Conservation (phyloP, 139 green algal species). For the Microglena sp. region DNA sequence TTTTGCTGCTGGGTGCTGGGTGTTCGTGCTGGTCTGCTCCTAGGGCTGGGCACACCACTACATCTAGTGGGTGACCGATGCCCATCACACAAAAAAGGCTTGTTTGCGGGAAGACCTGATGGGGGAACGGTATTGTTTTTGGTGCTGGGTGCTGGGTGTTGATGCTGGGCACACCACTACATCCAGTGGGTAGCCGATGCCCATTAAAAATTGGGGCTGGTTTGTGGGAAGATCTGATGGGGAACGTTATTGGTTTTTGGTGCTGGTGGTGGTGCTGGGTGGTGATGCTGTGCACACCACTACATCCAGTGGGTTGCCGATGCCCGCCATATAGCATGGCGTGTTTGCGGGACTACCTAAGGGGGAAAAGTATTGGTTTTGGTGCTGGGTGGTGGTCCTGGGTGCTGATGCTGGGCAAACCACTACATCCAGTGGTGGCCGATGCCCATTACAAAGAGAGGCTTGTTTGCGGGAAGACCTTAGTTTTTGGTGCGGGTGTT, state of each 20-base stretch:
- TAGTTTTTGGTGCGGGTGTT: too few relatives aligned
- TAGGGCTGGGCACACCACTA: conserved; percentile 89
- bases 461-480: conserved; percentile 57
- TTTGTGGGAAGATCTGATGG: conserved; percentile 20
- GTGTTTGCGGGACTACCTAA: conserved; percentile 40
- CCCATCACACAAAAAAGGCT: conserved; percentile 84
- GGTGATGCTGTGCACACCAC: conserved; percentile 91
- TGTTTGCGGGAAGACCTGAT: too few relatives aligned
- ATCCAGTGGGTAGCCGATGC: conserved; percentile 81
- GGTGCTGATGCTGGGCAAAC: conserved; percentile 89
- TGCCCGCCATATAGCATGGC: conserved; percentile 79
- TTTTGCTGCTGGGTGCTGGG: too few relatives aligned
- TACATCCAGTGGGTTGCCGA: conserved; percentile 89
- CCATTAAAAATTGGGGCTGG: conserved; percentile 88
- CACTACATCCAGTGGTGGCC: conserved; percentile 91
- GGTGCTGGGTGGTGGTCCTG: too few relatives aligned
- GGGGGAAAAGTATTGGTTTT: background rate
- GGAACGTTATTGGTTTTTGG: too few relatives aligned
- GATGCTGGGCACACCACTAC: conserved; percentile 89
- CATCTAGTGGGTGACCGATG: conserved; percentile 82
- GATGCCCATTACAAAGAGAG: conserved; percentile 76
- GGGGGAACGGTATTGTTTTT: too few relatives aligned
- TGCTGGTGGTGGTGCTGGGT: too few relatives aligned
- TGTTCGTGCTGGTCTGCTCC: too few relatives aligned
- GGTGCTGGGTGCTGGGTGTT: too few relatives aligned